Evolutionary conservation across 192 early-diverging fungal genomes (phyloP).

Genomic region (Neocallimastix lanati): DNA sequence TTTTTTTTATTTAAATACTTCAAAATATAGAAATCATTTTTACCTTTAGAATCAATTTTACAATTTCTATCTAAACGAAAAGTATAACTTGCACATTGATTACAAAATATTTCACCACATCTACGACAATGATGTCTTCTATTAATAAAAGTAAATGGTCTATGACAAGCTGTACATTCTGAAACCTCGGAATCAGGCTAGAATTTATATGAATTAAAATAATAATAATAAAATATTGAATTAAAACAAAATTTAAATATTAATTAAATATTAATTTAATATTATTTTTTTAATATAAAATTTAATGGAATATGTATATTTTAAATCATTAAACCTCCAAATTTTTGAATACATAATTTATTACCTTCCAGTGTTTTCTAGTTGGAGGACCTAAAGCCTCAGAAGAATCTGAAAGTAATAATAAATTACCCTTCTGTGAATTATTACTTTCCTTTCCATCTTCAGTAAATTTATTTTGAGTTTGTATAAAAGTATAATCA

Average conservation of each 20-base stretch:
- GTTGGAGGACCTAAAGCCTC: neutral
- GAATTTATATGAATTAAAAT: too few relatives aligned
- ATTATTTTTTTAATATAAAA: too few relatives aligned
- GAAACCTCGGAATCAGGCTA: neutral
- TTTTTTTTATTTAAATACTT: too few relatives aligned
- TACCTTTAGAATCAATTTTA: neutral
- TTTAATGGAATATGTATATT: too few relatives aligned
- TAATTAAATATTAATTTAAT: too few relatives aligned
- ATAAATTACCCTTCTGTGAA: neutral
- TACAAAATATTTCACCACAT: neutral
- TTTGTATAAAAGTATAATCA: neutral
- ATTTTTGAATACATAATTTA: too few relatives aligned
- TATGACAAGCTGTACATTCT: neutral
- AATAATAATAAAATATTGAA: too few relatives aligned
- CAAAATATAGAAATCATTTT: too few relatives aligned
- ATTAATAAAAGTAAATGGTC: neutral
- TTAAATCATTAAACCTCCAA: too few relatives aligned
- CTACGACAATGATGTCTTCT: neutral
- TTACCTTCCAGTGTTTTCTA: neutral
- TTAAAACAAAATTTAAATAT: too few relatives aligned
- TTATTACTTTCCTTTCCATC: neutral
- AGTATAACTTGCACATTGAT: neutral
- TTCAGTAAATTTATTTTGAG: neutral
- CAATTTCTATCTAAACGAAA: neutral
- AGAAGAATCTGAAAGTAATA: neutral